phyloP scores from a whole-genome alignment of 192 early-diverging fungal genomes.

The Neocallimastix lanati region DNA sequence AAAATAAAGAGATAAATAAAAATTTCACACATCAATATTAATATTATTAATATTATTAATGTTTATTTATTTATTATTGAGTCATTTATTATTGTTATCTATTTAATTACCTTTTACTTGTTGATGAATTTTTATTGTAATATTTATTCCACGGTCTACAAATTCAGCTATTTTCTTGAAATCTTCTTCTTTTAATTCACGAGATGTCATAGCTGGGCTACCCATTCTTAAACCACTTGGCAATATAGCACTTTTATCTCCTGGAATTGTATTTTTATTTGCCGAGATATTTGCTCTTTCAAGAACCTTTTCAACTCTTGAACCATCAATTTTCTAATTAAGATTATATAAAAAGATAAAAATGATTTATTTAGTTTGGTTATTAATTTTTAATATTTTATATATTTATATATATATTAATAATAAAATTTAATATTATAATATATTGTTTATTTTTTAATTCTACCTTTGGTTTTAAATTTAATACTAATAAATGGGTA shows the following conservation, averaged over 20 bases:
- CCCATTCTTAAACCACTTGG: slow-evolving; percentile 89
- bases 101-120: slow-evolving; percentile 27
- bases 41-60: slow-evolving; percentile 11
- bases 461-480: slow-evolving; percentile 52
- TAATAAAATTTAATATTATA: slow-evolving; percentile 1
- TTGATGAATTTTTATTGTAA: slow-evolving; percentile 51
- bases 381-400: no score
- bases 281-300: slow-evolving; percentile 93
- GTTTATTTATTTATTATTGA: neutral
- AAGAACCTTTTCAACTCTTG: slow-evolving; percentile 83
- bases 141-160: slow-evolving; percentile 69
- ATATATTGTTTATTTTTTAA: neutral
- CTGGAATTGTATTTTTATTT: slow-evolving; percentile 99
- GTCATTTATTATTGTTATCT: neutral
- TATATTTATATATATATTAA: no score
- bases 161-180: slow-evolving; percentile 74
- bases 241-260: slow-evolving; percentile 82
- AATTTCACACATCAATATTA: slow-evolving; percentile 61
- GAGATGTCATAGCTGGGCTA: slow-evolving; percentile 90
- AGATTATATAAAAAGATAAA: no score
- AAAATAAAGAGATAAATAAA: no score
- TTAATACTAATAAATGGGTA: slow-evolving; percentile 80
- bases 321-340: slow-evolving; percentile 68
- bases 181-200: slow-evolving; percentile 69
- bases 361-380: no score